Conservation (phyloP, 345 rosid genomes). For the Acer campestre region DNA sequence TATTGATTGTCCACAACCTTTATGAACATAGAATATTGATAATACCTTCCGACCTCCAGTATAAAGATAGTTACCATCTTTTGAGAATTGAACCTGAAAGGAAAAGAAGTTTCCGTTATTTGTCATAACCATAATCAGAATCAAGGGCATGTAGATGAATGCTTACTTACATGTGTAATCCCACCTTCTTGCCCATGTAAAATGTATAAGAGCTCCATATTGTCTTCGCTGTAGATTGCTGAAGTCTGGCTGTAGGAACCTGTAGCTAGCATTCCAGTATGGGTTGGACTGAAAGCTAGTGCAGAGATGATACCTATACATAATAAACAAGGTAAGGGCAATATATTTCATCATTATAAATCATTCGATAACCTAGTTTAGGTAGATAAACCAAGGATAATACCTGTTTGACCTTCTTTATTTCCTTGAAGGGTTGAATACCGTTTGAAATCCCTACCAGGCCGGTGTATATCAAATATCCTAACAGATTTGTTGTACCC, state of each 20-base stretch:
- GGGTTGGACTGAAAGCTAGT: conserved; percentile 79
- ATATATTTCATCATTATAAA: background rate
- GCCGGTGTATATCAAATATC: conserved; percentile 90
- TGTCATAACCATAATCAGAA: conserved; percentile 17
- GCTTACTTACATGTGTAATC: conserved; percentile 77
- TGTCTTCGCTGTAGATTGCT: conserved; percentile 88
- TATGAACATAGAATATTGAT: background rate
- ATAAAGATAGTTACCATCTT: conserved; percentile 91
- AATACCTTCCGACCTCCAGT: conserved; percentile 95
- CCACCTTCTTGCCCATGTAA: conserved; percentile 99
- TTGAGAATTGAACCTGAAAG: conserved; percentile 86
- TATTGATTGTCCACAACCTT: background rate
- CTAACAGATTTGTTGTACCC: conserved; percentile 88
- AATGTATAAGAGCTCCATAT: conserved; percentile 90
- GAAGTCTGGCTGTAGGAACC: conserved; percentile 91
- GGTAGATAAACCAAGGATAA: conserved; percentile 12
- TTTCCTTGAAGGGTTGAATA: conserved; percentile 77
- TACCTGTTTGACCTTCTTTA: conserved; percentile 95
- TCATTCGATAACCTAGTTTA: background rate
- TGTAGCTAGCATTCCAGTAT: conserved; percentile 83
- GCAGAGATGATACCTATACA: conserved; percentile 79
- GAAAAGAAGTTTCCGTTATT: conserved; percentile 17
- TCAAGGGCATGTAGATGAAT: conserved; percentile 8
- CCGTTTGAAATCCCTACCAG: conserved; percentile 85
- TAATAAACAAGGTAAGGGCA: conserved; percentile 18